Evolutionary conservation across 768 basidiomycete genomes (phyloP).

Genomic region (Lactarius sanguifluus): DNA sequence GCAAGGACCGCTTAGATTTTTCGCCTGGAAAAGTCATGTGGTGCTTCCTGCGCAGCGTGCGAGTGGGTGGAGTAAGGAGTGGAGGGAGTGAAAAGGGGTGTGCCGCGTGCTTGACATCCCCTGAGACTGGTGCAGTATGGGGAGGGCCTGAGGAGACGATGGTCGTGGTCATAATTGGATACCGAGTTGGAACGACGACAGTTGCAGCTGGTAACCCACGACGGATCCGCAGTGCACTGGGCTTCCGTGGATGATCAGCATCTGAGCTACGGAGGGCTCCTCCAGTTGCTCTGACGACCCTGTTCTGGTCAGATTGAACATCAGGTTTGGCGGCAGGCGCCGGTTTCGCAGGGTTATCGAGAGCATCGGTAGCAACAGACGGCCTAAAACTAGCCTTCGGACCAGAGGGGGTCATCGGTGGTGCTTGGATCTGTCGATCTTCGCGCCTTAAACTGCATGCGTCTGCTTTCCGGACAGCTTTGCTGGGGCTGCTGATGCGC

Average conservation of each 20-base stretch:
- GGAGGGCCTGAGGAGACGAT: not conserved
- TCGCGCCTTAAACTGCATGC: not conserved
- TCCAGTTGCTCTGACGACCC: constrained; percentile 11
- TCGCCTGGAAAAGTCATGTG: constrained; percentile 24
- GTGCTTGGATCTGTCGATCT: not conserved
- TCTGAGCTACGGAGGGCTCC: not conserved
- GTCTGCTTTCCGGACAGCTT: not conserved
- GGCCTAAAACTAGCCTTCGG: not conserved
- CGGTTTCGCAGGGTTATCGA: not conserved
- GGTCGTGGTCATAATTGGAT: constrained; percentile 4
- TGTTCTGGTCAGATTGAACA: not conserved
- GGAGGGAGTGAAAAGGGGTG: constrained; percentile 23
- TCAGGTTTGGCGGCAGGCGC: not conserved
- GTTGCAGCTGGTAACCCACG: constrained; percentile 19
- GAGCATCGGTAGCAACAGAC: not conserved
- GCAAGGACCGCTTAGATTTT: constrained; percentile 26
- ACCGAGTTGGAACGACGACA: constrained; percentile 7
- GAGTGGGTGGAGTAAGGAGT: constrained; percentile 15
- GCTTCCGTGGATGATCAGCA: constrained; percentile 2
- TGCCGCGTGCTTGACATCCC: not conserved
- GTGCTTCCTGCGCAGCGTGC: constrained; percentile 24
- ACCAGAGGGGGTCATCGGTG: too few species aligned
- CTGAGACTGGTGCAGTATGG: not conserved
- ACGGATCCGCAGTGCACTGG: constrained; percentile 7
- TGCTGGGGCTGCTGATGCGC: constrained; percentile 17